These are phyloP conservation scores for Monosporascus sp. DNA, from an alignment of 2,329 filamentous ascomycete species.

Conservation along the genomic window DNA sequence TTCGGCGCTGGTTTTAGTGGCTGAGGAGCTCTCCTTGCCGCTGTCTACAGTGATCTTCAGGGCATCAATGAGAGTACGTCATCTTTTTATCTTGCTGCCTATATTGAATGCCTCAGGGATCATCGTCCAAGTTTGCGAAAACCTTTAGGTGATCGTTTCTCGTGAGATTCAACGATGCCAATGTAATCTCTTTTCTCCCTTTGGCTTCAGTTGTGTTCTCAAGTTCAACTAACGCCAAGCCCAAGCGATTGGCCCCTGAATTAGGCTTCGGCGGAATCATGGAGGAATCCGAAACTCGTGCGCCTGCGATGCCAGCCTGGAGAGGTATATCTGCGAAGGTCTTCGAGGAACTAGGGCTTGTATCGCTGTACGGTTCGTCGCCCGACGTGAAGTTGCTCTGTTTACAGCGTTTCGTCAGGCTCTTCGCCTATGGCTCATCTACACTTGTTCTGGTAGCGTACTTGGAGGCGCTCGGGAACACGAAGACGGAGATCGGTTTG, in stretches of 20 bases:
- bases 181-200: too few species aligned
- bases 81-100: too few species aligned
- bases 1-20: too few species aligned
- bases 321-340: constrained; percentile 7
- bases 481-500: constrained; percentile 49
- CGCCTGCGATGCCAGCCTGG: neutral
- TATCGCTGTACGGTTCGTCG: constrained; percentile 34
- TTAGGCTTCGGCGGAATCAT: neutral
- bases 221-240: neutral
- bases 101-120: too few species aligned
- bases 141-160: too few species aligned
- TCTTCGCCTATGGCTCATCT: constrained; percentile 58
- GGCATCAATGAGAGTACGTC: too few species aligned
- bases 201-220: neutral
- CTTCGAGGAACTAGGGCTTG: constrained; percentile 38
- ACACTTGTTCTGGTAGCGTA: constrained; percentile 54
- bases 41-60: too few species aligned
- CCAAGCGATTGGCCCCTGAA: neutral
- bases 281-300: neutral
- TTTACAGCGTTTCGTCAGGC: constrained; percentile 53
- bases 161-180: too few species aligned
- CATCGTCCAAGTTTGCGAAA: too few species aligned
- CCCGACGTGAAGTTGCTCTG: constrained; percentile 54
- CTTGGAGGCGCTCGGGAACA: constrained; percentile 44
- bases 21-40: too few species aligned